Conservation (phyloP, 1,284 basidiomycete species). For the Cryptococcus floricola region DNA sequence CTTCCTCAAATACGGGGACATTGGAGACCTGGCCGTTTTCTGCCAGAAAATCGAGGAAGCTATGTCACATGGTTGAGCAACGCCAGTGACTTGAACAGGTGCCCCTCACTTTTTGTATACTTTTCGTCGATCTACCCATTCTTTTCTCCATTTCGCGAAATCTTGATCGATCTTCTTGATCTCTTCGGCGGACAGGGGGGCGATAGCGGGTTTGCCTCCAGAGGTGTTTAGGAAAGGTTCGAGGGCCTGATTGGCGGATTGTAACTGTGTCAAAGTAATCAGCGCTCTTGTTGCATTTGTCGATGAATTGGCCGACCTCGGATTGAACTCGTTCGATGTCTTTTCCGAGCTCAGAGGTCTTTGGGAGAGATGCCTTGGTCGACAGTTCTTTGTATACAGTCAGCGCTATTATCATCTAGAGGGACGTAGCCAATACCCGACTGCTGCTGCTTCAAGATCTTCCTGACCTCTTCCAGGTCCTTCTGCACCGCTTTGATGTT, state of each 20-base stretch:
- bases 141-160: conserved; percentile 45
- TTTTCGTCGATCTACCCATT: conserved; percentile 42
- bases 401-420: not conserved
- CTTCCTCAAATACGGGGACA: conserved; percentile 36
- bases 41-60: conserved; percentile 30
- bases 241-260: conserved; percentile 24
- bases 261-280: conserved; percentile 25
- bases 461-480: conserved; percentile 63
- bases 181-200: conserved; percentile 34
- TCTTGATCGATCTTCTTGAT: conserved; percentile 40
- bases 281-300: too few relatives aligned
- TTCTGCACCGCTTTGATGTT: conserved; percentile 59
- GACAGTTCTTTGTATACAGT: conserved; percentile 56
- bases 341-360: conserved; percentile 59
- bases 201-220: conserved; percentile 11
- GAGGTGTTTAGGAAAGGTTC: conserved; percentile 20
- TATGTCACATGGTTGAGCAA: conserved; percentile 3
- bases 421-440: conserved; percentile 51
- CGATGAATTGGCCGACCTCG: conserved; percentile 27
- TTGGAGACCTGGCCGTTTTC: conserved; percentile 26
- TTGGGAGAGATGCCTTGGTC: conserved; percentile 61
- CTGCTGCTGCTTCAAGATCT: conserved; percentile 55
- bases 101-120: conserved; percentile 43
- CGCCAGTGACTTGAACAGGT: not conserved
- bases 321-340: conserved; percentile 34